Evolutionary conservation across 352 stramenopile species (phyloP).

Genomic region (Blastocystis sp.): DNA sequence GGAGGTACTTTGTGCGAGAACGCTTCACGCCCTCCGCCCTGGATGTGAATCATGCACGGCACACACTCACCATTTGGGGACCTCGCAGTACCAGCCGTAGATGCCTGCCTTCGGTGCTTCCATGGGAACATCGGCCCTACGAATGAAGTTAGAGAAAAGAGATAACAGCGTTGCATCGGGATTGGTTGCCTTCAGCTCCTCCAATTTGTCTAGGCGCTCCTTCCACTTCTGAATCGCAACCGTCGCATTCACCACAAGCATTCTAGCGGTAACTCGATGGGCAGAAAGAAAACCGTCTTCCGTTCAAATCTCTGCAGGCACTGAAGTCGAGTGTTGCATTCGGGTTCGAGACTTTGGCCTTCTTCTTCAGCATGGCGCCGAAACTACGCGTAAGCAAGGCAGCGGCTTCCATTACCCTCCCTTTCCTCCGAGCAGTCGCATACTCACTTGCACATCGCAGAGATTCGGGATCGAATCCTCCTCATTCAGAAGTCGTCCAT

Average conservation of each 20-base stretch:
- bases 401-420: conserved; percentile 16
- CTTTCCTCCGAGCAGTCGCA: conserved; percentile 53
- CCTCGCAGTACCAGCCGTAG: conserved; percentile 66
- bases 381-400: not conserved
- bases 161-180: conserved; percentile 22
- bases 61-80: conserved; percentile 24
- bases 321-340: conserved; percentile 67
- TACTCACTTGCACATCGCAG: conserved; percentile 3
- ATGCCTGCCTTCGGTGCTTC: conserved; percentile 65
- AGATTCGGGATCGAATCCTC: not conserved
- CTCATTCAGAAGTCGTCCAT: conserved; percentile 17
- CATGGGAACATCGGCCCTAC: conserved; percentile 56
- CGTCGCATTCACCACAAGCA: conserved; percentile 43
- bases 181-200: conserved; percentile 63
- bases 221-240: conserved; percentile 69
- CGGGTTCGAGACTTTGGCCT: conserved; percentile 47
- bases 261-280: conserved; percentile 3
- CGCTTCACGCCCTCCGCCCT: conserved; percentile 66
- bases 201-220: conserved; percentile 48
- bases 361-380: conserved; percentile 66
- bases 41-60: not conserved
- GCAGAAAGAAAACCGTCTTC: not conserved
- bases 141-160: not conserved
- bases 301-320: conserved; percentile 63
- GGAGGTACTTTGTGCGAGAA: conserved; percentile 33